phyloP scores from a whole-genome alignment of 2,329 filamentous ascomycete species.

The Fusarium nanum region DNA sequence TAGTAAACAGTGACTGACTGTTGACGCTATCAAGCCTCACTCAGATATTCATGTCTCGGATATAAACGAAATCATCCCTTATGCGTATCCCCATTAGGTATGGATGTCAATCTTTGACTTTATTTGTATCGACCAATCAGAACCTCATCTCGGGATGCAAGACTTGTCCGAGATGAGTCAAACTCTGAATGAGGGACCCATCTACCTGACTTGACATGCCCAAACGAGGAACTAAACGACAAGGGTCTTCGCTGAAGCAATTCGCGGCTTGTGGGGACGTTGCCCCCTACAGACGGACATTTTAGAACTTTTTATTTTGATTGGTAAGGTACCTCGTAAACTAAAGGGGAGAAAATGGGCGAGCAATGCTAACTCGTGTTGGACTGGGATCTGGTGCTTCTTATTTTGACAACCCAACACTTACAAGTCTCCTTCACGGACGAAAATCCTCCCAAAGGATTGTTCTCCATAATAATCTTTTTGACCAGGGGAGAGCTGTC shows the following conservation, averaged over 20 bases:
- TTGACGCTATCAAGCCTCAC: background rate
- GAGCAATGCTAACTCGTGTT: background rate
- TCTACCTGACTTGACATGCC: conserved; percentile 12
- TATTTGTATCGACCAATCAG: conserved; percentile 16
- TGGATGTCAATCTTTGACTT: conserved; percentile 13
- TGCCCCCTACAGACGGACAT: conserved; percentile 12
- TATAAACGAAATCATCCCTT: background rate
- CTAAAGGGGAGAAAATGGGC: background rate
- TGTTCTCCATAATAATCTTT: conserved; percentile 29
- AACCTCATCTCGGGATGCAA: background rate
- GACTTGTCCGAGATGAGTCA: conserved; percentile 28
- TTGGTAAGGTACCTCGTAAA: conserved; percentile 20
- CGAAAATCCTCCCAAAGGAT: background rate
- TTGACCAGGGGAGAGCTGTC: background rate
- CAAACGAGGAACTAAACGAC: background rate
- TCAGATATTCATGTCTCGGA: conserved; percentile 6
- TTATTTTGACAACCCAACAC: background rate
- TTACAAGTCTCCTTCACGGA: background rate
- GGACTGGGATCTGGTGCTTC: accelerated
- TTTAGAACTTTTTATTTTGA: conserved; percentile 20
- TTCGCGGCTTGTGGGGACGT: conserved; percentile 18
- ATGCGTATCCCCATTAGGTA: conserved; percentile 7
- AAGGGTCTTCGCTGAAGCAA: conserved; percentile 18
- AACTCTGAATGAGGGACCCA: conserved; percentile 1
- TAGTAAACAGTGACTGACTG: background rate